Base-by-base conservation (phyloP, 1,139 yeast species). In the Scheffersomyces quercinus region DNA sequence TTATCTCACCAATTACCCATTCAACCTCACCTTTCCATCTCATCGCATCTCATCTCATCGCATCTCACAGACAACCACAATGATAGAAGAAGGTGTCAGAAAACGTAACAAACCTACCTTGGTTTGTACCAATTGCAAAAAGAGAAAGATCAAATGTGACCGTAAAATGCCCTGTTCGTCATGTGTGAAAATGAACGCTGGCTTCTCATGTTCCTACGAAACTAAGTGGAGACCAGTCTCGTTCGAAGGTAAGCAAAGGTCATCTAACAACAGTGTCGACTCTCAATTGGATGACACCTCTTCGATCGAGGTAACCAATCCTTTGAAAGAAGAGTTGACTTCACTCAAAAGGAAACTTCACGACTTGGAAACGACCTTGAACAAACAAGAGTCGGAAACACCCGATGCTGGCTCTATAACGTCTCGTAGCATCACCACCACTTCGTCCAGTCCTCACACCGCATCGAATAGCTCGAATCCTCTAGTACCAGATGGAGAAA, bases 71-170 rank as follows among this genome's bases (percentile, higher is more conserved):
- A 20, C 26, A 20, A 20, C 26, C 26, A 20, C 26, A 20, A 20
- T 20, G 26, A 20, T 6, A 20, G 26, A 20, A 20, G 26, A 20
- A 20, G 26, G 93, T 8, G 35, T 42, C 12, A 50, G 48, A 36
- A 64, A 60, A 48, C 53, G 71, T 28, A 62, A 63, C 41, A 57
- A 65, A 37, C 60, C 66, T 2, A 55, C 66, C 4, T 53, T 60
- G 29, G 63, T 59, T 35, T 65, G 70, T 42, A 54, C 57, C 42
- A 58, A 55, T 44, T 65, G 70, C 54, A 59, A 60, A 41, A 49
- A 52, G 43, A 53, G 67, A 20, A 65, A 65, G 50, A 60, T 63
- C 46, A 64, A 60, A 37, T 65, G 70, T 47, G 66, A 65, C 46
- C 53, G 65, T 6, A 52, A 53, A 28, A 43, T 50, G 29, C 70